Percentiles rank a stretch among this genome's conserved stretches.
These are phyloP conservation scores for Bondarzewia mesenterica DNA, from an alignment of 1,284 basidiomycete genomes.

Conservation along the genomic window DNA sequence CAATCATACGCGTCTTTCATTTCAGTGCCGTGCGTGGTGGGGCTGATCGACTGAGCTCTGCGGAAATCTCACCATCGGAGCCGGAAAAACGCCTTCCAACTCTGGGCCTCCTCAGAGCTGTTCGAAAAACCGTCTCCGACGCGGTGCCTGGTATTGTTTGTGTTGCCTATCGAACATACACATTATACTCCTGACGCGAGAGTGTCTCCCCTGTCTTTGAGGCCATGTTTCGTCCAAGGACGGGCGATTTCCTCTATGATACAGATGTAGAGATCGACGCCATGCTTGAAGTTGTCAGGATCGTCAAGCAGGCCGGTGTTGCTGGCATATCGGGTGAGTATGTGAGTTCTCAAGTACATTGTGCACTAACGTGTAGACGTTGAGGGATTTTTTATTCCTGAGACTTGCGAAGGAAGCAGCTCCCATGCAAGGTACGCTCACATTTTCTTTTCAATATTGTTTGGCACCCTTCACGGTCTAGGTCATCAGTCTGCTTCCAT, in stretches of 20 bases:
- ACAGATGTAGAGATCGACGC: slow-evolving; percentile 52
- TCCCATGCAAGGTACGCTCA: slow-evolving; percentile 50
- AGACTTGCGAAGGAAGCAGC: slow-evolving; percentile 53
- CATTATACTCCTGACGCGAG: too few relatives aligned
- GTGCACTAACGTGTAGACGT: too few relatives aligned
- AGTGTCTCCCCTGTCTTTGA: too few relatives aligned
- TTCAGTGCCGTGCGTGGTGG: slow-evolving; percentile 58
- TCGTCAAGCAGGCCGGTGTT: slow-evolving; percentile 49
- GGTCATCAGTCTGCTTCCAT: slow-evolving; percentile 66
- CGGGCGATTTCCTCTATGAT: slow-evolving; percentile 75
- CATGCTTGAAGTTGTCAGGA: slow-evolving; percentile 64
- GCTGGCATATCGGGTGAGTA: too few relatives aligned
- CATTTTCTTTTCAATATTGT: background rate
- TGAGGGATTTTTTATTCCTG: background rate
- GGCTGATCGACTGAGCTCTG: slow-evolving; percentile 77
- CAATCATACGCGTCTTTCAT: background rate
- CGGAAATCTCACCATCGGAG: slow-evolving; percentile 59
- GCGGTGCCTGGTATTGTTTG: slow-evolving; percentile 56
- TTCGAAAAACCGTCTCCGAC: slow-evolving; percentile 38
- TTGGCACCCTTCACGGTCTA: background rate
- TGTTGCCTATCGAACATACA: too few relatives aligned
- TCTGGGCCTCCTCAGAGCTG: slow-evolving; percentile 57
- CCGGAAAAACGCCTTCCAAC: slow-evolving; percentile 72
- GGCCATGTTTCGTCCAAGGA: slow-evolving; percentile 74
- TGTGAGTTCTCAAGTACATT: too few relatives aligned